Percentiles rank a stretch among this genome's conserved stretches.
phyloP scores from a whole-genome alignment of 768 basidiomycete genomes.

The Lactifluus hygrophoroides region DNA sequence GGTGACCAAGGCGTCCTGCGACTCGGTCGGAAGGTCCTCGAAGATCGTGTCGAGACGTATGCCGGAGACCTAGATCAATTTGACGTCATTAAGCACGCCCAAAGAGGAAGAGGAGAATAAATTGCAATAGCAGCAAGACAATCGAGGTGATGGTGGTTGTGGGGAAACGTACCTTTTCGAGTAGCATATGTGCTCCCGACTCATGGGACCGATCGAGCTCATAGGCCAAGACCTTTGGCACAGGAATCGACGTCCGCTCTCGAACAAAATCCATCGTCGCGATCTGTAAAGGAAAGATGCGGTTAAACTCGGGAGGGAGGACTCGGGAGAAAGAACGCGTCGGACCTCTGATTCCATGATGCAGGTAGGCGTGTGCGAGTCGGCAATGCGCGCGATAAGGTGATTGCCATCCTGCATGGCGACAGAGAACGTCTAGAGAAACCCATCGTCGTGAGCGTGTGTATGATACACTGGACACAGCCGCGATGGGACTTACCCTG shows the following conservation, averaged over 20 bases:
- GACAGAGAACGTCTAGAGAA: slow-evolving; percentile 22
- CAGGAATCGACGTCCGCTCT: slow-evolving; percentile 26
- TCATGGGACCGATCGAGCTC: slow-evolving; percentile 11
- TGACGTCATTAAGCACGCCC: background rate
- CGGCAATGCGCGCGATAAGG: slow-evolving; percentile 20
- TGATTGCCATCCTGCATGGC: slow-evolving; percentile 20
- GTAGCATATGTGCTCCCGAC: slow-evolving; percentile 22
- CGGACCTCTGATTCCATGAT: slow-evolving; percentile 22
- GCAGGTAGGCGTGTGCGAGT: slow-evolving; percentile 11
- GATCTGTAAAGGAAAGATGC: slow-evolving; percentile 16
- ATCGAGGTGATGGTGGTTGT: too few species aligned
- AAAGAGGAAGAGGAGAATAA: too few species aligned
- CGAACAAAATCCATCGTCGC: slow-evolving; percentile 27
- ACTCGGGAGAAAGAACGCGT: background rate
- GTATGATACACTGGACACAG: background rate
- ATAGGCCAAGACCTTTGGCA: slow-evolving; percentile 21
- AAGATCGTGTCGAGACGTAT: slow-evolving; percentile 25
- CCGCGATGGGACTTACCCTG: slow-evolving; percentile 3
- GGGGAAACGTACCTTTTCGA: slow-evolving; percentile 24
- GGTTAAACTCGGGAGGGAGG: background rate
- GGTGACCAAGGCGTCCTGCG: slow-evolving; percentile 25
- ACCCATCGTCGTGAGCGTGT: slow-evolving; percentile 5
- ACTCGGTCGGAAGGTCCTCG: slow-evolving; percentile 19
- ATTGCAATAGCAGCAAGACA: too few species aligned
- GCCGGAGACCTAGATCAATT: slow-evolving; percentile 22